Conservation (phyloP, 768 basidiomycete genomes). For the Glaciozyma antarctica region DNA sequence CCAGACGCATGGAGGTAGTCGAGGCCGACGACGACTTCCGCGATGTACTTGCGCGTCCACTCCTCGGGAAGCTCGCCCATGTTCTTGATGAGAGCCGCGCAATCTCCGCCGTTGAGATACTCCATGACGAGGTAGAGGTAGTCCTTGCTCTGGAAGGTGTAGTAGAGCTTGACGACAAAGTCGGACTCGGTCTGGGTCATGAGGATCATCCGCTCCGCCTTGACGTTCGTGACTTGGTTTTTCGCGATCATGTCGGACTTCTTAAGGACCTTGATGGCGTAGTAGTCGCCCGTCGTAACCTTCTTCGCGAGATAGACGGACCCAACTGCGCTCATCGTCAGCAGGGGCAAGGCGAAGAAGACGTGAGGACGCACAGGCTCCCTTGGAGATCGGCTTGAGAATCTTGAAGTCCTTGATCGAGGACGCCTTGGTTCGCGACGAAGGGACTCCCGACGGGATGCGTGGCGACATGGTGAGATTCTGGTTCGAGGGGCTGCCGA, state of each 20-base stretch:
- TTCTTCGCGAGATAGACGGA: conserved; percentile 98
- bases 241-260: conserved; percentile 99
- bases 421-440: conserved; percentile 68
- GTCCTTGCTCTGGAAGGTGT: conserved; percentile 99
- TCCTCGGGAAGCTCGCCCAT: conserved; percentile 88
- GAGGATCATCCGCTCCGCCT: conserved; percentile 97
- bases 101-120: conserved; percentile 96
- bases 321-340: conserved; percentile 50
- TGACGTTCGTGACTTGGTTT: conserved; percentile 99
- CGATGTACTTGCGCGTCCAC: conserved; percentile 93
- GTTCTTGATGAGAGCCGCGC: conserved; percentile 91
- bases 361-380: conserved; percentile 47
- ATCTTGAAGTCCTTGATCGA: conserved; percentile 99
- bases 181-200: conserved; percentile 96
- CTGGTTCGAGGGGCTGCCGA: conserved; percentile 14
- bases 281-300: conserved; percentile 95
- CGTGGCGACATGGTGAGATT: conserved; percentile 60
- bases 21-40: conserved; percentile 86
- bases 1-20: conserved; percentile 94
- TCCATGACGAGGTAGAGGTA: conserved; percentile 99
- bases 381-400: conserved; percentile 98
- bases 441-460: conserved; percentile 63
- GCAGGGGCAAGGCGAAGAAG: background rate
- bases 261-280: conserved; percentile 98
- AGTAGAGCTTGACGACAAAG: conserved; percentile 89